phyloP scores from a whole-genome alignment of 2,329 filamentous ascomycete species.

The Pseudocercospora musae region DNA sequence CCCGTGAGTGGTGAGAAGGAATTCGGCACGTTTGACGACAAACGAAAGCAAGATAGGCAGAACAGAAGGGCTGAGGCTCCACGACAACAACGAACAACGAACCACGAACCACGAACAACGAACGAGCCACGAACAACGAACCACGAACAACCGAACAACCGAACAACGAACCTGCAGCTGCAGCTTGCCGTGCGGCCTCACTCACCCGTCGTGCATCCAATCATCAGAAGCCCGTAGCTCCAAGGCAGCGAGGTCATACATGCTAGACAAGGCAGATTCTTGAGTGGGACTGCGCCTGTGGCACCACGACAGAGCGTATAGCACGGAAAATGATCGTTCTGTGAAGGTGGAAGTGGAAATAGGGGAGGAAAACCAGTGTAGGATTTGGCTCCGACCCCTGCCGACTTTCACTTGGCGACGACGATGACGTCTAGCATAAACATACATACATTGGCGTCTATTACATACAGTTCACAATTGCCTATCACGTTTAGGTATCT shows the following conservation, averaged over 20 bases:
- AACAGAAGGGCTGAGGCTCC: background rate
- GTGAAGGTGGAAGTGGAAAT: background rate
- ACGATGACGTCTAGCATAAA: constrained; percentile 1
- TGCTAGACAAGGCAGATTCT: background rate
- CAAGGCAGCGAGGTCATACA: background rate
- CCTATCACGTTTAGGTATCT: background rate
- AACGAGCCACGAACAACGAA: no score
- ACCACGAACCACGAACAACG: no score
- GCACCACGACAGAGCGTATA: background rate
- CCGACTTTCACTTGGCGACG: background rate
- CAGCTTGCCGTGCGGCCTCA: background rate
- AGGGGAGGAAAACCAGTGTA: background rate
- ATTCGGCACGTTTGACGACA: background rate
- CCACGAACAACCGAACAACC: no score
- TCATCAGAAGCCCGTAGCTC: background rate
- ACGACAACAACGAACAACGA: background rate
- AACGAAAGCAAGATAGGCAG: background rate
- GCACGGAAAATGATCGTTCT: background rate
- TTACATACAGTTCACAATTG: background rate
- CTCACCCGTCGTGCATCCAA: background rate
- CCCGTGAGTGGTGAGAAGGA: background rate
- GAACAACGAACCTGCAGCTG: background rate
- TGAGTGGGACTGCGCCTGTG: background rate
- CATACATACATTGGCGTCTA: background rate
- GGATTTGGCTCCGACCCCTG: background rate